Evolutionary conservation across 1,284 basidiomycete genomes (phyloP).

Genomic region (Heterobasidion parviporum): DNA sequence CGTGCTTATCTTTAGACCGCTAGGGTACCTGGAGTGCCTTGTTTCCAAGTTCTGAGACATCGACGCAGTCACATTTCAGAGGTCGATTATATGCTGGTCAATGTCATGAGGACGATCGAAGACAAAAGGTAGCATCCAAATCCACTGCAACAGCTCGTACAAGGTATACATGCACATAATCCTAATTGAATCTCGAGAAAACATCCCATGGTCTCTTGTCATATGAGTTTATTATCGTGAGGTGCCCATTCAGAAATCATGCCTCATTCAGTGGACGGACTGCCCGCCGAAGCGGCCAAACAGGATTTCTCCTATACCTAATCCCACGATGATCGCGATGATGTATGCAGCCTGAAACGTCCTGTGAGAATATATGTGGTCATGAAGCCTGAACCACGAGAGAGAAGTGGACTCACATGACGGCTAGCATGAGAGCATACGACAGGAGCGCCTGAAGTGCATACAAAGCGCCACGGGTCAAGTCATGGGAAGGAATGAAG

Average conservation of each 20-base stretch:
- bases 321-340: slow-evolving; percentile 53
- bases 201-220: no score
- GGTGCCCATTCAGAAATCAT: no score
- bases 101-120: no score
- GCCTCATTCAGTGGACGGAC: background rate
- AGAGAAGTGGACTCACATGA: slow-evolving; percentile 46
- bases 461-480: slow-evolving; percentile 52
- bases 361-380: slow-evolving; percentile 30
- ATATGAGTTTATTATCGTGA: no score
- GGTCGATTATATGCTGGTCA: no score
- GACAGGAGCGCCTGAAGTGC: slow-evolving; percentile 46
- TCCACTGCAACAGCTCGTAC: no score
- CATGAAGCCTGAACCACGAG: background rate
- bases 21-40: background rate
- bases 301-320: slow-evolving; percentile 56
- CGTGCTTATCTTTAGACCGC: slow-evolving; percentile 1
- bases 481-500: slow-evolving; percentile 52
- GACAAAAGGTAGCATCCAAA: no score
- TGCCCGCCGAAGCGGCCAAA: slow-evolving; percentile 47
- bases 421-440: slow-evolving; percentile 60
- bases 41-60: background rate
- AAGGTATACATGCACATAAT: no score
- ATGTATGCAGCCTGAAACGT: slow-evolving; percentile 67
- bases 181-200: no score
- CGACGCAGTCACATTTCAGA: no score